Evolutionary conservation across 148 eudicot species (phyloP), one percentile per base, ranked within the genome.

Genomic region (Vaccinium darrowii): DNA sequence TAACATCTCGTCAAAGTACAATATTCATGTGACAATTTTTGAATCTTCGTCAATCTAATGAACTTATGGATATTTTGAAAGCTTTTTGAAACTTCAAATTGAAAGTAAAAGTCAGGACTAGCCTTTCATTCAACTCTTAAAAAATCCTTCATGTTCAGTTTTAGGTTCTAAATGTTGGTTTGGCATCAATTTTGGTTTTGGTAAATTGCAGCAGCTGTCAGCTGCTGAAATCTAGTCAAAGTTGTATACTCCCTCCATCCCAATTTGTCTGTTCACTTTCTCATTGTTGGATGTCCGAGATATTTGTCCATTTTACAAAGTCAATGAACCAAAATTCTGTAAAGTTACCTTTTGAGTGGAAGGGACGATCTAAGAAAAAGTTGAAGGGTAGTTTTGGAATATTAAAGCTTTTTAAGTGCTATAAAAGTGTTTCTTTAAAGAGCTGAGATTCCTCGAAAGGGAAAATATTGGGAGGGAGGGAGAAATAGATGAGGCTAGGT

Each of bases 61-160:
- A 67, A 25, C 36, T 67, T 25, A 15, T 67, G 5, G 73, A 11
- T 27, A 67, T 67, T 25, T 27, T 23, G 36, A 67, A 67, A 27
- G 27, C 69, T 25, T 67, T 65, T 25, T 25, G 36, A 67, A 67
- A 67, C 36, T 67, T 25, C 16, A 27, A 25, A 67, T 27, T 23
- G 6, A 27, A 13, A 25, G 27, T 67, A 9, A 53, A 53, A 9
- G 56, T 53, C 8, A 9, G 7, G 47, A 43, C 7, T 1, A 62
- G 69, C 69, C 27, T 62, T n/a, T 62, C 69, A 62, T 69, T 30
- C 43, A 71, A 30, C 75, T 30, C 16, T 63, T 63, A 25, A 63
- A 63, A n/a, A 63, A 63, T 63, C 65, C 21, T 47, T 18, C 27
- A 76, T 76, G 79, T 76, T 76, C 79, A 47, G n/a, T 27, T 71